These are phyloP conservation scores for Terana coerulea DNA, from an alignment of 768 basidiomycete species.

Conservation along the genomic window DNA sequence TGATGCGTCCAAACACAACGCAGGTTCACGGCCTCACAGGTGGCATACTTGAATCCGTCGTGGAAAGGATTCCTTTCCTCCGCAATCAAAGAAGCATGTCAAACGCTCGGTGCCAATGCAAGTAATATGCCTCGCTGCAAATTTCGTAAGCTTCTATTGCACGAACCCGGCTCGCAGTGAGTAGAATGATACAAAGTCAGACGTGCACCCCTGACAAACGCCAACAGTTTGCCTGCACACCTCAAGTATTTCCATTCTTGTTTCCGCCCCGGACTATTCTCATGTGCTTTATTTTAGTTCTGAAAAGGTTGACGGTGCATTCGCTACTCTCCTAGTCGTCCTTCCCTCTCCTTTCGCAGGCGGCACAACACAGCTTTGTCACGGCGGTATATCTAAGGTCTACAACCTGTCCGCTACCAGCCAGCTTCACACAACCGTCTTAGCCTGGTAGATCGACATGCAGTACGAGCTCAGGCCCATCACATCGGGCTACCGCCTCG, in stretches of 20 bases:
- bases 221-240: constrained; percentile 37
- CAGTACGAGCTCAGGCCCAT: constrained; percentile 46
- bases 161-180: constrained; percentile 47
- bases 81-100: constrained; percentile 30
- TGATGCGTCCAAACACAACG: not conserved
- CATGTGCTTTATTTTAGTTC: constrained; percentile 30
- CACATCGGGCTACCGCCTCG: constrained; percentile 46
- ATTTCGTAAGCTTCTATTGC: constrained; percentile 45
- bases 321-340: constrained; percentile 46
- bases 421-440: constrained; percentile 30
- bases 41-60: constrained; percentile 38
- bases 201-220: not conserved
- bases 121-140: constrained; percentile 34
- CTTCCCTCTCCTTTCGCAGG: constrained; percentile 43
- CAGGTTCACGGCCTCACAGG: constrained; percentile 7
- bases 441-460: constrained; percentile 54
- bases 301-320: constrained; percentile 45
- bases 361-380: constrained; percentile 42
- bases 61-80: constrained; percentile 35
- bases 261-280: not conserved
- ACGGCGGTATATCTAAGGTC: constrained; percentile 29
- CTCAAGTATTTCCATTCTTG: constrained; percentile 36
- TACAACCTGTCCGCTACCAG: constrained; percentile 35
- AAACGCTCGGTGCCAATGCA: constrained; percentile 33
- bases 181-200: constrained; percentile 15